Evolutionary conservation across 1,139 yeast genomes (phyloP).

Genomic region (Hyphopichia buzzinii): DNA sequence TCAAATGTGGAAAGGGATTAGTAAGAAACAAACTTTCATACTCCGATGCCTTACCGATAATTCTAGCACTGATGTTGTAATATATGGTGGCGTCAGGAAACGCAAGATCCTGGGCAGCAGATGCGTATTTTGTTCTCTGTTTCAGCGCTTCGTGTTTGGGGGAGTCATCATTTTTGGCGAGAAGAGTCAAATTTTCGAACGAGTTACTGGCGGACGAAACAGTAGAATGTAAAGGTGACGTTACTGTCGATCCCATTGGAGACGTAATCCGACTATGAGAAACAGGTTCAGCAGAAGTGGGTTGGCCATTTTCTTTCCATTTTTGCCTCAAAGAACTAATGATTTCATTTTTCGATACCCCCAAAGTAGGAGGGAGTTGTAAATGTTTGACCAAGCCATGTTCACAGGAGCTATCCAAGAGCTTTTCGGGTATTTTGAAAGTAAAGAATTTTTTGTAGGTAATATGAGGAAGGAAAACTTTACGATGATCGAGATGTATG

Average conservation of each 20-base stretch:
- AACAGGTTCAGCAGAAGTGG: slow-evolving; percentile 1
- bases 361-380: slow-evolving; percentile 37
- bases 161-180: slow-evolving; percentile 1
- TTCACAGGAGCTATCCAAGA: slow-evolving; percentile 36
- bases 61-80: slow-evolving; percentile 36
- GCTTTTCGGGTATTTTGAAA: slow-evolving; percentile 36
- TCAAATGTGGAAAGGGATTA: slow-evolving; percentile 13
- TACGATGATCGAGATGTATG: slow-evolving; percentile 25
- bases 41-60: slow-evolving; percentile 34
- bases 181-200: slow-evolving; percentile 1
- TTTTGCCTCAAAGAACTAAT: slow-evolving; percentile 26
- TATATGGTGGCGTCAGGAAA: slow-evolving; percentile 32
- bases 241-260: neutral
- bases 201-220: slow-evolving; percentile 1
- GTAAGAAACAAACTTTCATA: slow-evolving; percentile 21
- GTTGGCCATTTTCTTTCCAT: slow-evolving; percentile 19
- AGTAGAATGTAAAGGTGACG: slow-evolving; percentile 2
- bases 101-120: slow-evolving; percentile 30
- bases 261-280: neutral
- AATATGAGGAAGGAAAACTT: slow-evolving; percentile 29
- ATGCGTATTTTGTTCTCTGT: slow-evolving; percentile 16
- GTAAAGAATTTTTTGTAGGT: slow-evolving; percentile 42
- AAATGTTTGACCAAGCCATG: slow-evolving; percentile 36
- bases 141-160: neutral
- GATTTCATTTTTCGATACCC: slow-evolving; percentile 27